Evolutionary conservation across 73 alveolate genomes (phyloP).

Genomic region (Paramecium primaurelia): DNA sequence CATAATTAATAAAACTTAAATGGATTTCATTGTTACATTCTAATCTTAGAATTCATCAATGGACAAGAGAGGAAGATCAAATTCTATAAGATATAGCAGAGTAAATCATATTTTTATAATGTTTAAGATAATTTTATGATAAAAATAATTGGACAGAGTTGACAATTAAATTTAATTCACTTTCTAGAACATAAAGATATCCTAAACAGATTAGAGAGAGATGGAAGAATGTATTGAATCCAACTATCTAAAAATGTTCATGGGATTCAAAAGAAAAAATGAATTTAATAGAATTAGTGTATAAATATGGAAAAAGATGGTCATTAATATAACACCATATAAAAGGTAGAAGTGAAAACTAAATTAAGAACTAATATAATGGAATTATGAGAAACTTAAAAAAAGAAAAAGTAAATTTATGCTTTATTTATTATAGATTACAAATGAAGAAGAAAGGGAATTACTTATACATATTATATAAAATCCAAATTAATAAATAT

Average conservation of each 20-base stretch:
- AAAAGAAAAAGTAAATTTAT: not conserved
- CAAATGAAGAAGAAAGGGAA: not conserved
- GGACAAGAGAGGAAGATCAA: not conserved
- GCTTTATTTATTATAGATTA: not conserved
- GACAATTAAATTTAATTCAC: not conserved
- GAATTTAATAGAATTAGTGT: not conserved
- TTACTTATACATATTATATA: not conserved
- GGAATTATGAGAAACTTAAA: not conserved
- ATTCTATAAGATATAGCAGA: not conserved
- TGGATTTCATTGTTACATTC: constrained; percentile 23
- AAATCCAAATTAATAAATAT: not conserved
- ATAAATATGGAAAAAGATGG: constrained; percentile 12
- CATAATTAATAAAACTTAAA: not conserved
- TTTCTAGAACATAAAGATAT: not conserved
- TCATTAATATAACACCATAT: not conserved
- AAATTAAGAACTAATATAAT: constrained; percentile 18
- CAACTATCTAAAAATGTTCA: not conserved
- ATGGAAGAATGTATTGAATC: constrained; percentile 28
- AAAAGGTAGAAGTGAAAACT: not conserved
- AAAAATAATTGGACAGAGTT: constrained; percentile 21
- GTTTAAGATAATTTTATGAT: not conserved
- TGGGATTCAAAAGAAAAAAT: not conserved
- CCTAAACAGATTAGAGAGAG: constrained; percentile 33
- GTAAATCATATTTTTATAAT: not conserved
- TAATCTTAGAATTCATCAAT: not conserved